Percentiles rank a stretch among this genome's conserved stretches.
These are phyloP conservation scores for Geosmithia morbida DNA, from an alignment of 2,329 filamentous ascomycete genomes.

Conservation along the genomic window DNA sequence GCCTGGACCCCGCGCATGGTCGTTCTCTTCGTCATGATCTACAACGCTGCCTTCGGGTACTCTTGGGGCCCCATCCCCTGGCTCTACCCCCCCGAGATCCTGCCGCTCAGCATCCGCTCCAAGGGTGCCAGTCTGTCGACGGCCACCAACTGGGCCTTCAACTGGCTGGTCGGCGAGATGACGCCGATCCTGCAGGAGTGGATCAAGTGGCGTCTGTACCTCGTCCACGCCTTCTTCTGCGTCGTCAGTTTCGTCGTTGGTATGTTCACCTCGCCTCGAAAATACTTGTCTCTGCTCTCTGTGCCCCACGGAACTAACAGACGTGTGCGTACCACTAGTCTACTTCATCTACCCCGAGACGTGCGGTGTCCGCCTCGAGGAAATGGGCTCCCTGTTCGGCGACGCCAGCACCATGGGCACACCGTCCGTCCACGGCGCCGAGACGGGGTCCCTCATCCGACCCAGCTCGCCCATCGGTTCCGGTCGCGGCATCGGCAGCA, in stretches of 20 bases:
- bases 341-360: constrained; percentile 98
- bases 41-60: constrained; percentile 94
- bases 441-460: constrained; percentile 71
- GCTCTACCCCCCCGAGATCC: constrained; percentile 97
- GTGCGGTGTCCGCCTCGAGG: constrained; percentile 84
- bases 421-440: constrained; percentile 55
- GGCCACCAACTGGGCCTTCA: constrained; percentile 95
- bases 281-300: neutral
- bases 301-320: neutral
- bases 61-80: constrained; percentile 95
- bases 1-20: constrained; percentile 66
- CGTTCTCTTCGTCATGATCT: constrained; percentile 92
- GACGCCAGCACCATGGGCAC: constrained; percentile 74
- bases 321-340: constrained; percentile 47
- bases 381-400: constrained; percentile 91
- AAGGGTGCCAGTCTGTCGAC: constrained; percentile 96
- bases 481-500: constrained; percentile 49
- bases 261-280: constrained; percentile 38
- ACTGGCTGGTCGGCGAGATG: constrained; percentile 92
- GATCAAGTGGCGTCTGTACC: constrained; percentile 88
- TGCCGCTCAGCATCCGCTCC: constrained; percentile 89
- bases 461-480: constrained; percentile 61
- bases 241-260: constrained; percentile 90
- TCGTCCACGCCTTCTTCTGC: constrained; percentile 95
- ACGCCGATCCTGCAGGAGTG: constrained; percentile 84